Conservation (phyloP, 805 yeast genomes). For the Kluyveromyces siamensis region DNA sequence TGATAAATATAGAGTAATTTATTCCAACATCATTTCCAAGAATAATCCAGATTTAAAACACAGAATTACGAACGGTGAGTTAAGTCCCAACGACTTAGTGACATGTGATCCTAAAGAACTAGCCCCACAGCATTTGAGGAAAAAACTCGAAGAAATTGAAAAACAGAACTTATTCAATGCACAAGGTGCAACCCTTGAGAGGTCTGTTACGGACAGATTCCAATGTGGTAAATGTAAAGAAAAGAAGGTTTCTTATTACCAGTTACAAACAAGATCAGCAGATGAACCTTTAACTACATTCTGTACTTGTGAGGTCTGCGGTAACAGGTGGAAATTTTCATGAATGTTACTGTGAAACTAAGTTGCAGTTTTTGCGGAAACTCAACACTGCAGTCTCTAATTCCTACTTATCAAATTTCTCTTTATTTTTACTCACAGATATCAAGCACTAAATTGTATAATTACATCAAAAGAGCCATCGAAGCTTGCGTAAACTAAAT, state of each 20-base stretch:
- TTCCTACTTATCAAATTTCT: too few relatives aligned
- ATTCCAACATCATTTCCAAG: conserved; percentile 80
- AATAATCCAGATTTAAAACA: conserved; percentile 79
- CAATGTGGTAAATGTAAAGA: conserved; percentile 97
- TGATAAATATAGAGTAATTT: conserved; percentile 76
- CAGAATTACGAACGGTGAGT: conserved; percentile 57
- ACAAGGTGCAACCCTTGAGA: conserved; percentile 91
- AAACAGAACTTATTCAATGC: conserved; percentile 91
- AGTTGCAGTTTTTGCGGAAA: too few relatives aligned
- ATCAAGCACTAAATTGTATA: neutral
- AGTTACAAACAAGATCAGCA: conserved; percentile 96
- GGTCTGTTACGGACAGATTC: conserved; percentile 94
- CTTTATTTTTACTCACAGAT: too few relatives aligned
- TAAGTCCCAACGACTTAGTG: conserved; percentile 57
- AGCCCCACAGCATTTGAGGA: conserved; percentile 86
- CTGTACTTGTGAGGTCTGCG: conserved; percentile 96
- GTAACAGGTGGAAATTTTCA: conserved; percentile 96
- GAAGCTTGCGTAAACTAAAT: neutral
- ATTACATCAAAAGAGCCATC: neutral
- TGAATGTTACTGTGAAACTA: conserved; percentile 19
- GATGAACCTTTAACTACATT: conserved; percentile 98
- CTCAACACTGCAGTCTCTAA: too few relatives aligned
- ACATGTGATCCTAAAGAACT: conserved; percentile 87
- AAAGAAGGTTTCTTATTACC: conserved; percentile 93
- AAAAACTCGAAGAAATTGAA: conserved; percentile 76